Evolutionary conservation across 768 basidiomycete genomes (phyloP), one percentile per base, ranked within the genome.

Genomic region (Gloeostereum incarnatum): DNA sequence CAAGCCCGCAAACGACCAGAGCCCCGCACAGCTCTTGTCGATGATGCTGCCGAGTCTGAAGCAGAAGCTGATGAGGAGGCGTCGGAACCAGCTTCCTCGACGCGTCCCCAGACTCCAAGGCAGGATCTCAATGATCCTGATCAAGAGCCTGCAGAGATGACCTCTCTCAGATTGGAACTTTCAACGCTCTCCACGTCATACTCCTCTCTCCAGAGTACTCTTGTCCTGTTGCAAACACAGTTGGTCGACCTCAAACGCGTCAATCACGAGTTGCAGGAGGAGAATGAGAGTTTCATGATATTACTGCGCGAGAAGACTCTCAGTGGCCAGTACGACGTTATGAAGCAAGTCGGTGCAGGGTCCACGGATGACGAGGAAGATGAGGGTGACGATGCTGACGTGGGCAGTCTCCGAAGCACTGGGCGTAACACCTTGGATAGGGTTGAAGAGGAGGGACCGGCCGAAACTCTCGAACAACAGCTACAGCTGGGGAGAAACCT

Each of bases 241-340:
- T 68, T 96, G 8, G 66, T 81, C 23, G 93, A 97, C 52, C 60
- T 97, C 38, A 88, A 91, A 60, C 67, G 85, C 39, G 82, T 92
- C 44, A 96, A 96, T 55, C 73, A 81, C 46, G 78, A 83, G 45
- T 58, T 91, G 27, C 89, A 92, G 59, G 92, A 98, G 58, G 93
- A 98, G 49, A 99, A 97, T 57, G 92, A 96, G 60, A 87, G 87
- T 35, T 99, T 91, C 63, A 90, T 94, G 73, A 88, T 93, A 45
- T 71, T 99, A 26, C 63, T 98, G 18, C 70, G 88, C 44, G 93
- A 98, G 62, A 81, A 76, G 64, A 97, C 96, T 0, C 59, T 98
- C 31, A 91, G 71, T 46, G 94, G 94, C 3, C 84, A 87, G 49
- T 88, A 85, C 54, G 81, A 89, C 54, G 62, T 87, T 45, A 65